Evolutionary conservation across 2,329 filamentous ascomycete genomes (phyloP).

Genomic region (Penicillium sp.): DNA sequence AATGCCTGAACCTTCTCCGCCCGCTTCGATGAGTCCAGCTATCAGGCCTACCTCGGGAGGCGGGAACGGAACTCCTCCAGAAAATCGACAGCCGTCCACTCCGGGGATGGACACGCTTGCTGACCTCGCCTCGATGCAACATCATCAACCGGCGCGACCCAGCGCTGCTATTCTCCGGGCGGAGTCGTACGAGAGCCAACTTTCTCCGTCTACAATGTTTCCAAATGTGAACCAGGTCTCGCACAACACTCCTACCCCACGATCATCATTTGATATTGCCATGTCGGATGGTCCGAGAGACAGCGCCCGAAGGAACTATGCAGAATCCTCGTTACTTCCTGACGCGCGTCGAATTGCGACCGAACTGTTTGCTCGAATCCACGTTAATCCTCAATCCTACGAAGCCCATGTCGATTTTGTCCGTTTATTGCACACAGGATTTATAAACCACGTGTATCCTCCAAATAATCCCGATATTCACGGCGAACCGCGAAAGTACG

Average conservation of each 20-base stretch:
- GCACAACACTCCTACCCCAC: constrained; percentile 46
- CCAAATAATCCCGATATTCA: constrained; percentile 50
- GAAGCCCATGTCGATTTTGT: constrained; percentile 54
- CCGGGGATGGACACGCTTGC: constrained; percentile 56
- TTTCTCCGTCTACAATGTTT: constrained; percentile 49
- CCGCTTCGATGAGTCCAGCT: constrained; percentile 38
- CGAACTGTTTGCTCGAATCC: constrained; percentile 48
- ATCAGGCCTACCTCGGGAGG: constrained; percentile 32
- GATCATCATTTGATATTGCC: constrained; percentile 50
- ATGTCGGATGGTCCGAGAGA: constrained; percentile 51
- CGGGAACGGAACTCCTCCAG: constrained; percentile 42
- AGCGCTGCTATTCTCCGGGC: constrained; percentile 45
- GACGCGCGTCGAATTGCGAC: constrained; percentile 48
- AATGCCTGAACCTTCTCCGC: constrained; percentile 44
- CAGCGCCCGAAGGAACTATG: constrained; percentile 45
- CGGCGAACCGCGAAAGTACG: constrained; percentile 51
- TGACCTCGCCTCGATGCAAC: constrained; percentile 54
- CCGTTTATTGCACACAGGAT: constrained; percentile 52
- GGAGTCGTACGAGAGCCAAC: constrained; percentile 49
- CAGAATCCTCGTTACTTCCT: constrained; percentile 46
- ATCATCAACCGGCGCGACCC: constrained; percentile 48
- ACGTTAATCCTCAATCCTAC: constrained; percentile 53
- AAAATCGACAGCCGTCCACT: constrained; percentile 49
- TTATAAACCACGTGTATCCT: constrained; percentile 53
- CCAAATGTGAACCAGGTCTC: constrained; percentile 43